phyloP scores from a whole-genome alignment of 768 basidiomycete species.

The Tricholoma saponaceum region DNA sequence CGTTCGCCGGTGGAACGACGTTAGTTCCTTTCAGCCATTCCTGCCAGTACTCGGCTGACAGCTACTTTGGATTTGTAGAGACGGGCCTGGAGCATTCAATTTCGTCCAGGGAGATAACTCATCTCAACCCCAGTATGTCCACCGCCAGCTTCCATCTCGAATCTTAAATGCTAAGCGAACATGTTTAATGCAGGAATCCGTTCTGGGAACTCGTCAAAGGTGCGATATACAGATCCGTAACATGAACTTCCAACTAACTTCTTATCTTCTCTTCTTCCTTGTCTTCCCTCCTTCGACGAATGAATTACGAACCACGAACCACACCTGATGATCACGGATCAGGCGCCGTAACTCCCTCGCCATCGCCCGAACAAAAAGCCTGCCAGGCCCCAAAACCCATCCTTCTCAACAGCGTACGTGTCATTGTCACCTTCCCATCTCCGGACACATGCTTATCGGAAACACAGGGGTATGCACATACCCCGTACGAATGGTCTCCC shows the following conservation, averaged over 20 bases:
- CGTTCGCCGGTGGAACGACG: conserved; percentile 82
- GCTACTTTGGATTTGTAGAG: conserved; percentile 32
- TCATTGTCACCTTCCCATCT: background rate
- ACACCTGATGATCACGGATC: background rate
- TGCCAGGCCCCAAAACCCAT: conserved; percentile 81
- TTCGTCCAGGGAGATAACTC: conserved; percentile 74
- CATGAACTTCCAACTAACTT: background rate
- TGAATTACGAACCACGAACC: background rate
- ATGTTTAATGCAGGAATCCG: conserved; percentile 48
- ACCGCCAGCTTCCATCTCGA: background rate
- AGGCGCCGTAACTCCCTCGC: conserved; percentile 64
- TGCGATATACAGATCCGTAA: conserved; percentile 14
- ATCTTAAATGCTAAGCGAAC: background rate
- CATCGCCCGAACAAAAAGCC: conserved; percentile 54
- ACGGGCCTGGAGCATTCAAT: conserved; percentile 77
- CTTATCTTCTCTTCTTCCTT: background rate
- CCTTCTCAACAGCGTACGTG: conserved; percentile 62
- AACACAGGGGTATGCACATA: conserved; percentile 57
- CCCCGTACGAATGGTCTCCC: conserved; percentile 74
- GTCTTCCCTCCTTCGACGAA: background rate
- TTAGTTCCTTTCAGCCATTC: conserved; percentile 26
- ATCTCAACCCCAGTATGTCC: conserved; percentile 47
- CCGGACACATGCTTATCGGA: background rate
- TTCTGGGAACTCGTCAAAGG: conserved; percentile 82
- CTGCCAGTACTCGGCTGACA: conserved; percentile 1